These are phyloP conservation scores for Globisporangium irregulare DNA, from an alignment of 352 stramenopile genomes.

Conservation along the genomic window DNA sequence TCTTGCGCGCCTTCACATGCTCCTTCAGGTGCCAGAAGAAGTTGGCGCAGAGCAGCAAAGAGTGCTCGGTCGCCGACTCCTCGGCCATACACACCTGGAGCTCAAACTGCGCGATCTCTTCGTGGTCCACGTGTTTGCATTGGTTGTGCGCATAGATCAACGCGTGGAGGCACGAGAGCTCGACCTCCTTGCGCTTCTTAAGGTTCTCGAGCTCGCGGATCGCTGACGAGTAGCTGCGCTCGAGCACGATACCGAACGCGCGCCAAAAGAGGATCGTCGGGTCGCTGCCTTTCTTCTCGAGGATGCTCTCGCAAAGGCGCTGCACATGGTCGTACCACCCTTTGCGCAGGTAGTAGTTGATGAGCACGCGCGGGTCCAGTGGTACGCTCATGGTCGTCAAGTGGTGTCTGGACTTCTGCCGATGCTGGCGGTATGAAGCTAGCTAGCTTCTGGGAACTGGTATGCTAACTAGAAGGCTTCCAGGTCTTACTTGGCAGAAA, in stretches of 20 bases:
- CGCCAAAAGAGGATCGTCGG: slow-evolving; percentile 84
- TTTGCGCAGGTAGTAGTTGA: slow-evolving; percentile 89
- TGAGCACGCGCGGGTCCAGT: slow-evolving; percentile 67
- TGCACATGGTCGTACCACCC: slow-evolving; percentile 87
- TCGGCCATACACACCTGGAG: slow-evolving; percentile 80
- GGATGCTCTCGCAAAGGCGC: slow-evolving; percentile 71
- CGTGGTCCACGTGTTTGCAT: slow-evolving; percentile 77
- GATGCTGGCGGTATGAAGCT: no score
- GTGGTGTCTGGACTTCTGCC: no score
- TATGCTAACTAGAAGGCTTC: no score
- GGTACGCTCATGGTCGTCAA: slow-evolving; percentile 3
- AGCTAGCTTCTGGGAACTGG: no score
- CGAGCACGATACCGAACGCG: slow-evolving; percentile 74
- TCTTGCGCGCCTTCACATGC: slow-evolving; percentile 59
- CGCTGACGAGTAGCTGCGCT: slow-evolving; percentile 73
- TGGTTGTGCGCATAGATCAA: slow-evolving; percentile 74
- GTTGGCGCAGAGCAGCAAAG: slow-evolving; percentile 61
- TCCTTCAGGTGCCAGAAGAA: slow-evolving; percentile 81
- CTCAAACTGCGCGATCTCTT: slow-evolving; percentile 75
- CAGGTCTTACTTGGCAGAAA: no score
- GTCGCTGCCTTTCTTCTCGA: slow-evolving; percentile 83
- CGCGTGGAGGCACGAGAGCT: slow-evolving; percentile 74
- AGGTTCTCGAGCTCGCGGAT: slow-evolving; percentile 86
- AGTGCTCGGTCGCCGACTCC: slow-evolving; percentile 52
- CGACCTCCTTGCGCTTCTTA: slow-evolving; percentile 74